Evolutionary conservation across 1,139 yeast species (phyloP).

Genomic region (Geotrichum siamense): DNA sequence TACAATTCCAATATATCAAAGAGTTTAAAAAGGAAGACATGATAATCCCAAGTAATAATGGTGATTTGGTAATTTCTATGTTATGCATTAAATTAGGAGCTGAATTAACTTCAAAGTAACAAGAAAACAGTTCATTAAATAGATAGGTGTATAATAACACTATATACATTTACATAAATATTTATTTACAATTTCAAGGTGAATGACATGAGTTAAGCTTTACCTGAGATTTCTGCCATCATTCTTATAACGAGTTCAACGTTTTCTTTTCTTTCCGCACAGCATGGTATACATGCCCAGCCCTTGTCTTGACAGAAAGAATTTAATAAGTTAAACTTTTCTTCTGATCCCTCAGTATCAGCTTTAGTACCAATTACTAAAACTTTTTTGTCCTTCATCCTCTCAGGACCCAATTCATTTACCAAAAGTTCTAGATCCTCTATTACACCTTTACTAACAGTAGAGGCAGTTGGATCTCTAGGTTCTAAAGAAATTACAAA

Average conservation of each 20-base stretch:
- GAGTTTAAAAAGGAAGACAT: too few species aligned
- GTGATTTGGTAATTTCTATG: too few species aligned
- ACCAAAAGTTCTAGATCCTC: slow-evolving; percentile 55
- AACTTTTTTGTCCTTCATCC: slow-evolving; percentile 53
- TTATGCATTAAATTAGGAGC: too few species aligned
- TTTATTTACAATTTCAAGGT: too few species aligned
- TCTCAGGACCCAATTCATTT: slow-evolving; percentile 59
- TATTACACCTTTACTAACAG: slow-evolving; percentile 23
- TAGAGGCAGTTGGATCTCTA: slow-evolving; percentile 40
- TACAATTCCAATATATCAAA: too few species aligned
- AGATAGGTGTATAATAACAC: too few species aligned
- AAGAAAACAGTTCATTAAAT: too few species aligned
- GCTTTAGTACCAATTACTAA: slow-evolving; percentile 89
- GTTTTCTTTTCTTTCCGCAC: slow-evolving; percentile 69
- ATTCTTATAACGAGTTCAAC: slow-evolving; percentile 58
- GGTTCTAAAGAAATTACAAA: slow-evolving; percentile 76
- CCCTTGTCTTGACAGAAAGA: slow-evolving; percentile 33
- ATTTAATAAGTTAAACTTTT: slow-evolving; percentile 41
- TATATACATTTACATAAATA: too few species aligned
- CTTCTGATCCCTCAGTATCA: slow-evolving; percentile 52
- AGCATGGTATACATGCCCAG: slow-evolving; percentile 78
- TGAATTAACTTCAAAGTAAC: too few species aligned
- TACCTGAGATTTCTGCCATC: slow-evolving; percentile 44
- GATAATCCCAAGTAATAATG: too few species aligned
- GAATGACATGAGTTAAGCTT: too few species aligned